phyloP scores from a whole-genome alignment of 163 green algal genomes.

The Scenedesmus sp. region DNA sequence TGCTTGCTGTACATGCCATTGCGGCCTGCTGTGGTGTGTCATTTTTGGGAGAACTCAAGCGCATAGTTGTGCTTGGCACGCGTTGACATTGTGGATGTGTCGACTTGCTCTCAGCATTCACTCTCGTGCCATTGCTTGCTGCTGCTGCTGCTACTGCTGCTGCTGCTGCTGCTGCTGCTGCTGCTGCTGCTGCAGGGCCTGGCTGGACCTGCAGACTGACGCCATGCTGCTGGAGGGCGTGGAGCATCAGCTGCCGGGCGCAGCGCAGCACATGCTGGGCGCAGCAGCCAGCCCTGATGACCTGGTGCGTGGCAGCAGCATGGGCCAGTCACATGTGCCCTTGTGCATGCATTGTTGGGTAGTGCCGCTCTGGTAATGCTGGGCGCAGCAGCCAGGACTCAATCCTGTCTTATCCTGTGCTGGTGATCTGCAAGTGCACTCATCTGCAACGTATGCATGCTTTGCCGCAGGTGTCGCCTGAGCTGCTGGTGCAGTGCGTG shows the following conservation, averaged over 20 bases:
- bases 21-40: too few species aligned
- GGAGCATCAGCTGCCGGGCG: slow-evolving; percentile 1
- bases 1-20: not conserved
- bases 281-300: slow-evolving; percentile 23
- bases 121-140: not conserved
- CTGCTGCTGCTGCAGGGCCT: slow-evolving; percentile 40
- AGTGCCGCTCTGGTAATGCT: too few species aligned
- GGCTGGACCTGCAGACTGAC: slow-evolving; percentile 59
- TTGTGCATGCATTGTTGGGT: too few species aligned
- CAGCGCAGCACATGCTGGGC: slow-evolving; percentile 33
- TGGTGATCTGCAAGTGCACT: too few species aligned
- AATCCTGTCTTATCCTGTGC: too few species aligned
- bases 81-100: too few species aligned
- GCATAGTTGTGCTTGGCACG: too few species aligned
- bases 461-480: slow-evolving; percentile 11
- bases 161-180: not conserved
- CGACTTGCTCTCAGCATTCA: too few species aligned
- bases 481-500: slow-evolving; percentile 10
- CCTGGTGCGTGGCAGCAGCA: not conserved
- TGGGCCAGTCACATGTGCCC: not conserved
- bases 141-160: too few species aligned
- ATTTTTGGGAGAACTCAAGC: too few species aligned
- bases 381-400: not conserved
- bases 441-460: not conserved
- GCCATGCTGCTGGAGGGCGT: slow-evolving; percentile 29